phyloP scores from a whole-genome alignment of 2,329 filamentous ascomycete genomes.

The Bipolaris gigantea region DNA sequence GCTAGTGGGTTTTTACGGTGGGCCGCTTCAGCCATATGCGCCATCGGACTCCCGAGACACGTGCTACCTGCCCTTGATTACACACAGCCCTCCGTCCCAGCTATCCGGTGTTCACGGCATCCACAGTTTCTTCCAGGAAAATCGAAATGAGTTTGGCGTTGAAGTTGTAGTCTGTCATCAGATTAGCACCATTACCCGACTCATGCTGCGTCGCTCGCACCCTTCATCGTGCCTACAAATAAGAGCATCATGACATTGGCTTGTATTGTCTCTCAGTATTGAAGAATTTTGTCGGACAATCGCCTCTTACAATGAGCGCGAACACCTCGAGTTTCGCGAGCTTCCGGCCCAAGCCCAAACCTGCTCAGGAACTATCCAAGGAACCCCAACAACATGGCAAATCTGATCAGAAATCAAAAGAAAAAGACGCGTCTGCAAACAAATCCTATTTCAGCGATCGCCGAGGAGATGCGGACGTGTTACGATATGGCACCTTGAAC shows the following conservation, averaged over 20 bases:
- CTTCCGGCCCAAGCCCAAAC: slow-evolving; percentile 61
- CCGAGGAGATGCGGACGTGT: slow-evolving; percentile 74
- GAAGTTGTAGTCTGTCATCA: not conserved
- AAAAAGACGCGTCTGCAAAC: slow-evolving; percentile 6
- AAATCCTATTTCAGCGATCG: slow-evolving; percentile 56
- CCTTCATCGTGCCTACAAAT: not conserved
- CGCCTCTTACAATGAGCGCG: slow-evolving; percentile 23
- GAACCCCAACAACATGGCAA: slow-evolving; percentile 16
- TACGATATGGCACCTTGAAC: slow-evolving; percentile 73
- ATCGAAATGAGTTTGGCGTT: no score
- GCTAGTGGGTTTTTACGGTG: slow-evolving; percentile 18
- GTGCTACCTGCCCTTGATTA: slow-evolving; percentile 10
- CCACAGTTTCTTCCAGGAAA: not conserved
- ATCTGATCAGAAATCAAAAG: slow-evolving; percentile 7
- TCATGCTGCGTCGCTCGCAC: not conserved
- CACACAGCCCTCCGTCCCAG: slow-evolving; percentile 1
- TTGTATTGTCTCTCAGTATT: not conserved
- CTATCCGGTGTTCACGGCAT: not conserved
- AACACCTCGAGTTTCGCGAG: slow-evolving; percentile 72
- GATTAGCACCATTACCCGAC: not conserved
- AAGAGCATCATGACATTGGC: not conserved
- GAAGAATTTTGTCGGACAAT: not conserved
- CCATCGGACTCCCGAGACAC: slow-evolving; percentile 15
- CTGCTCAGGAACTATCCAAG: slow-evolving; percentile 9
- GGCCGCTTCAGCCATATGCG: slow-evolving; percentile 7